These are phyloP conservation scores for Saksenaea vasiformis DNA, from an alignment of 371 early-diverging fungal genomes.

Conservation along the genomic window DNA sequence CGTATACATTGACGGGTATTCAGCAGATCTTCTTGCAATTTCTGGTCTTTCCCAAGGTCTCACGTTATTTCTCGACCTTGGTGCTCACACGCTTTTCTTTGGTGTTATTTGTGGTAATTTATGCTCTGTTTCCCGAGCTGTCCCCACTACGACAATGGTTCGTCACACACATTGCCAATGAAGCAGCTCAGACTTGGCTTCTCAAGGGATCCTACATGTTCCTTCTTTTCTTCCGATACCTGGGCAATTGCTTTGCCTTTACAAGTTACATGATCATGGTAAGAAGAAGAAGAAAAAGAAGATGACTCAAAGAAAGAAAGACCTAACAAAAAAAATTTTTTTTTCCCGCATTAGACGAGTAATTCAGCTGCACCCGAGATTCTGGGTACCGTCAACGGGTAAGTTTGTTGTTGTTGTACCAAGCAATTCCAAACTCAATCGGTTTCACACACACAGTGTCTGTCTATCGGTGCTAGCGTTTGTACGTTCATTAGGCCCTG, in stretches of 20 bases:
- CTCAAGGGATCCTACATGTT: constrained; percentile 37
- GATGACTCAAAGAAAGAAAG: too few species aligned
- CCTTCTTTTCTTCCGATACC: constrained; percentile 44
- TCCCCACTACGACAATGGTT: constrained; percentile 26
- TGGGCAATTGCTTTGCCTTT: constrained; percentile 56
- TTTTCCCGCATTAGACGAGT: constrained; percentile 36
- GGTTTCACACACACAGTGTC: constrained; percentile 40
- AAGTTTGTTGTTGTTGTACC: not conserved
- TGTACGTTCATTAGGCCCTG: constrained; percentile 65
- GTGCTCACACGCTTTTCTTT: constrained; percentile 38
- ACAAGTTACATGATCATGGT: constrained; percentile 68
- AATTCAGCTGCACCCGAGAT: constrained; percentile 58
- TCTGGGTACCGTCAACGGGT: constrained; percentile 73
- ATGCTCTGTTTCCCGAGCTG: constrained; percentile 48
- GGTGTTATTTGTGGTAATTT: constrained; percentile 40
- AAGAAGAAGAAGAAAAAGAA: constrained; percentile 1
- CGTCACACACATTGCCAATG: constrained; percentile 16
- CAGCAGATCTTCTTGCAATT: constrained; percentile 56
- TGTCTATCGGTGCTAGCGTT: constrained; percentile 64
- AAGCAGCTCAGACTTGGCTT: constrained; percentile 12
- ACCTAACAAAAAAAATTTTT: too few species aligned
- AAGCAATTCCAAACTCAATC: not conserved
- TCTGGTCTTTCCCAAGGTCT: constrained; percentile 53
- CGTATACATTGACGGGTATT: constrained; percentile 49
- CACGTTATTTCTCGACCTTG: constrained; percentile 38